These are phyloP conservation scores for Tilletia setariae DNA, from an alignment of 1,284 basidiomycete genomes.

Conservation along the genomic window DNA sequence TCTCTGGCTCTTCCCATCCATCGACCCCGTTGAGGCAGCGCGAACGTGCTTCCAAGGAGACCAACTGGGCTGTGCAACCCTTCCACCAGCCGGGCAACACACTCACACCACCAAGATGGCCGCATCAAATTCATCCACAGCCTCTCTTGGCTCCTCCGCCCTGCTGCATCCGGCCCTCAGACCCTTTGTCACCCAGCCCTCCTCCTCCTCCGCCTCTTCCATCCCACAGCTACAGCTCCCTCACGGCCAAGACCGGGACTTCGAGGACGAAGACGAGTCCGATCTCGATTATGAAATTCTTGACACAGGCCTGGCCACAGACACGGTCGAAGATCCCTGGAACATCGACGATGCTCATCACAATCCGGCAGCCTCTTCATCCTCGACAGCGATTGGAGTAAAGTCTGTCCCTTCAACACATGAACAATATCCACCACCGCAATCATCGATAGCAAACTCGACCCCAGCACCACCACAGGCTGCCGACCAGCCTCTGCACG, in stretches of 20 bases:
- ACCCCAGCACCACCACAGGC: constrained; percentile 5
- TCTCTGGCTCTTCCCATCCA: no score
- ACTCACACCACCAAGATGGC: background rate
- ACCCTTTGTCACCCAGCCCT: constrained; percentile 2
- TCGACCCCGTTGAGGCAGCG: no score
- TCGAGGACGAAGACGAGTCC: constrained; percentile 1
- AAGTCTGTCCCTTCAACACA: background rate
- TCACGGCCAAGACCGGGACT: background rate
- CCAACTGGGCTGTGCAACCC: no score
- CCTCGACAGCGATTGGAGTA: background rate
- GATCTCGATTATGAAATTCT: background rate
- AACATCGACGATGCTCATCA: no score
- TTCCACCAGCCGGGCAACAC: background rate
- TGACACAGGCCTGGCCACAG: no score
- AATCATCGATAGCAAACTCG: background rate
- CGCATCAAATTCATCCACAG: background rate
- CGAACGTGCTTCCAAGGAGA: no score
- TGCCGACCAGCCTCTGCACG: constrained; percentile 41
- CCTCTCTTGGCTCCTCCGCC: background rate
- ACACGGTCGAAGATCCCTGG: no score
- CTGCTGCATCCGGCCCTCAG: background rate
- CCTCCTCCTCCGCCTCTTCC: background rate
- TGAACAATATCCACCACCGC: background rate
- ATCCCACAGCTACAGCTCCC: background rate
- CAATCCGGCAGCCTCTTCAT: no score